Evolutionary conservation across 148 eudicot species (phyloP).

Genomic region (Cornus florida): DNA sequence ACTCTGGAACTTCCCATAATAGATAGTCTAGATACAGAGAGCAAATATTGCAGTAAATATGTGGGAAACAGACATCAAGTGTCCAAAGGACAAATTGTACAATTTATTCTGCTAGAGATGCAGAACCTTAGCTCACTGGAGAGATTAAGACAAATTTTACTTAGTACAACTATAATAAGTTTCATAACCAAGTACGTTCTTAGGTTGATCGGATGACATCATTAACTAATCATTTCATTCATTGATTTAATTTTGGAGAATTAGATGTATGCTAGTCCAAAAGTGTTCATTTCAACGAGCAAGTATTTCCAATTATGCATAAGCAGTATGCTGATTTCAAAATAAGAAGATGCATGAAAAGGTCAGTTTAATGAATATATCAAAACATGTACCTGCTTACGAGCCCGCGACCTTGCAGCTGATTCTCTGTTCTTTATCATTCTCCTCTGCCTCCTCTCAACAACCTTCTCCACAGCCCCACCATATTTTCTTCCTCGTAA

Average conservation of each 20-base stretch:
- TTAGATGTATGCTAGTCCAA: neutral
- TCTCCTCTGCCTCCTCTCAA: constrained; percentile 91
- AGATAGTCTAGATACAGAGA: neutral
- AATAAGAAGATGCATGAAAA: neutral
- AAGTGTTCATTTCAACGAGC: neutral
- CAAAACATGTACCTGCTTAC: constrained; percentile 71
- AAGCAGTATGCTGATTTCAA: neutral
- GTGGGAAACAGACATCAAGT: neutral
- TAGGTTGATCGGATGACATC: neutral
- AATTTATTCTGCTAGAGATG: neutral
- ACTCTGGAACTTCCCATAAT: neutral
- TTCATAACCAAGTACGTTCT: neutral
- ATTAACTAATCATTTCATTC: neutral
- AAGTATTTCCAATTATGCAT: neutral
- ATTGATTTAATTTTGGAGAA: constrained; percentile 1
- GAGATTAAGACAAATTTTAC: neutral
- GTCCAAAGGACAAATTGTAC: neutral
- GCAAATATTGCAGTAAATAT: neutral
- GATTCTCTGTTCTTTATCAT: constrained; percentile 96
- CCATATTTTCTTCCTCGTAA: constrained; percentile 57
- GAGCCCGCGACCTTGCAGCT: constrained; percentile 94
- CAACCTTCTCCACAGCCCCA: constrained; percentile 71
- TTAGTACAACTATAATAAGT: neutral
- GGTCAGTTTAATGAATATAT: neutral
- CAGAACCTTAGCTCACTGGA: neutral